A percentile compares a stretch with the other conserved stretches of the same genome.
Evolutionary conservation across 768 basidiomycete genomes (phyloP).

Genomic region (Suillus hirtellus): DNA sequence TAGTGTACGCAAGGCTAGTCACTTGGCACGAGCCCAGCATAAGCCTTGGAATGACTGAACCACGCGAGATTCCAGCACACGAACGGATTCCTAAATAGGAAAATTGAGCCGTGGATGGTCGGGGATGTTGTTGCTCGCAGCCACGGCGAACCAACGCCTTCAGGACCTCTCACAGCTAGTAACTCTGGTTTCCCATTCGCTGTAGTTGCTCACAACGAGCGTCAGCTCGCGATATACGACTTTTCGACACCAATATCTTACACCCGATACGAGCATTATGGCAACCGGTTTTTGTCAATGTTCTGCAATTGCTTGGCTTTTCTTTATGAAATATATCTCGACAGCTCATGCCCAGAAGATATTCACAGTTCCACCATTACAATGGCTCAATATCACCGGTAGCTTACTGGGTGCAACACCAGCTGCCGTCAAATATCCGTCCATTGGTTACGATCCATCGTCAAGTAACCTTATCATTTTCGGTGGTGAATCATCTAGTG

Average conservation of each 20-base stretch:
- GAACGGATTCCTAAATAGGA: conserved; percentile 10
- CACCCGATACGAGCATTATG: conserved; percentile 22
- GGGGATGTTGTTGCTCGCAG: conserved; percentile 11
- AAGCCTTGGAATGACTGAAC: not conserved
- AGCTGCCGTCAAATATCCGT: conserved; percentile 68
- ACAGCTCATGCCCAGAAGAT: conserved; percentile 41
- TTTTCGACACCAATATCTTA: conserved; percentile 26
- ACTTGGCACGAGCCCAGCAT: not conserved
- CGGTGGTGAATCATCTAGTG: conserved; percentile 70
- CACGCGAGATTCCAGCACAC: conserved; percentile 11
- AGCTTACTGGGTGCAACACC: conserved; percentile 53
- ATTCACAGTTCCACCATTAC: conserved; percentile 44
- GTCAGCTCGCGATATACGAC: conserved; percentile 21
- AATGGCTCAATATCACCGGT: conserved; percentile 69
- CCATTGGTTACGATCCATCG: conserved; percentile 55
- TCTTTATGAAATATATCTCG: conserved; percentile 19
- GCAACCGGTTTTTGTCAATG: conserved; percentile 11
- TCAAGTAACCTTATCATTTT: conserved; percentile 68
- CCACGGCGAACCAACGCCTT: conserved; percentile 17
- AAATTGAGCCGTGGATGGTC: conserved; percentile 8
- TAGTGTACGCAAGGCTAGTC: no score
- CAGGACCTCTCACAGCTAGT: conserved; percentile 2
- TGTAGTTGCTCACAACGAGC: conserved; percentile 29
- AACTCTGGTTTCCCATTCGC: conserved; percentile 15
- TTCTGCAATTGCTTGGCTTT: conserved; percentile 17